Conservation (phyloP, 176 grass and related monocot genomes). For the Juncus inflexus region DNA sequence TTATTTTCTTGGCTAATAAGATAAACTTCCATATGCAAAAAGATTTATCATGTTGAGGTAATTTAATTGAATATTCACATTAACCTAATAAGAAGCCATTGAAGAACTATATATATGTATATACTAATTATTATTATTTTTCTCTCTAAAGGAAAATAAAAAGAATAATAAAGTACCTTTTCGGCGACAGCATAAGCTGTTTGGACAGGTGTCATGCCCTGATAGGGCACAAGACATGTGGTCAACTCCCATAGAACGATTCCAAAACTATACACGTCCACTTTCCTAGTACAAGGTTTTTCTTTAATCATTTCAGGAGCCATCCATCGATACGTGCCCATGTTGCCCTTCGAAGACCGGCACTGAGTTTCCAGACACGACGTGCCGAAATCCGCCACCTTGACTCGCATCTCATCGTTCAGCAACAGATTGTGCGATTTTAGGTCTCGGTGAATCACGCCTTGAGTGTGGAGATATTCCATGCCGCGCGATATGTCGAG, state of each 20-base stretch:
- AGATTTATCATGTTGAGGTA: too few relatives aligned
- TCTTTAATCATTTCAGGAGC: constrained; percentile 97
- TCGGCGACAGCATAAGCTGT: constrained; percentile 80
- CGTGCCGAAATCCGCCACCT: constrained; percentile 94
- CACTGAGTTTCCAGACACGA: constrained; percentile 83
- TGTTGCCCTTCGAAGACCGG: constrained; percentile 75
- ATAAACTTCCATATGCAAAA: too few relatives aligned
- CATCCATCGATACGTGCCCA: constrained; percentile 99
- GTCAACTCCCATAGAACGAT: constrained; percentile 99
- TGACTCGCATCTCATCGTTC: constrained; percentile 95
- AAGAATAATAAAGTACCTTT: constrained; percentile 40
- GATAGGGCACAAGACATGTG: constrained; percentile 87
- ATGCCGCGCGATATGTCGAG: constrained; percentile 94
- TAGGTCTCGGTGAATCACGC: constrained; percentile 91
- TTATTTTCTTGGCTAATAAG: too few relatives aligned
- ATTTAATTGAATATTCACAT: background rate
- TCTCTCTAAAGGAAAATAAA: background rate
- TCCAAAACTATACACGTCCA: constrained; percentile 98
- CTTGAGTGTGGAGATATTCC: constrained; percentile 94
- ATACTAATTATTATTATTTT: constrained; percentile 1
- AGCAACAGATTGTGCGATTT: constrained; percentile 97
- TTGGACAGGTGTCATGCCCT: constrained; percentile 98
- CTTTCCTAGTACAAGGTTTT: constrained; percentile 91
- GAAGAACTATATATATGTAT: too few relatives aligned
- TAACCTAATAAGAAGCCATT: background rate